Conservation (phyloP, 139 green algal genomes). For the Auxenochlorella protothecoides region DNA sequence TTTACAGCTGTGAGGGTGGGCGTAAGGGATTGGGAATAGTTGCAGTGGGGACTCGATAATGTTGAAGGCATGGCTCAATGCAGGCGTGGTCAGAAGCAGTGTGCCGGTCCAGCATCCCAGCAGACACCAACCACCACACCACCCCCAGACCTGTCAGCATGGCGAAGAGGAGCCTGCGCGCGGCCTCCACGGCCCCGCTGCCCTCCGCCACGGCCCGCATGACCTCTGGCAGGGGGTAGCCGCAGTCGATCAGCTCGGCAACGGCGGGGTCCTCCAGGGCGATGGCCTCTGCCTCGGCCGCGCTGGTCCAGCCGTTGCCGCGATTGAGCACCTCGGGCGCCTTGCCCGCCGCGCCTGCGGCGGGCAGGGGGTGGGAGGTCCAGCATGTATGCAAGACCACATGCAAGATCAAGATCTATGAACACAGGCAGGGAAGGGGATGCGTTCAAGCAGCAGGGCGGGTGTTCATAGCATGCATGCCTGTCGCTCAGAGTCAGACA, state of each 20-base stretch:
- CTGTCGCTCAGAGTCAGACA: too few species aligned
- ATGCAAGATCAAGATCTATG: too few species aligned
- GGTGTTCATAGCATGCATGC: too few species aligned
- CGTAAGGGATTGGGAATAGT: too few species aligned
- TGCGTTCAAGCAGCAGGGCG: too few species aligned
- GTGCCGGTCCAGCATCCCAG: too few species aligned
- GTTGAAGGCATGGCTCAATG: too few species aligned
- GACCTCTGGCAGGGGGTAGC: constrained; percentile 27
- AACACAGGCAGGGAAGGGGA: too few species aligned
- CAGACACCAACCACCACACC: too few species aligned
- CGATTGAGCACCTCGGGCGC: constrained; percentile 22
- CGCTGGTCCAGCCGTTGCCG: neutral
- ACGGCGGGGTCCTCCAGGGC: constrained; percentile 19
- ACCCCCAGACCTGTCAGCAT: constrained; percentile 16
- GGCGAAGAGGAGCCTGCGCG: constrained; percentile 28
- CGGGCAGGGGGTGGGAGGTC: neutral
- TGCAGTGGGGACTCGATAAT: too few species aligned
- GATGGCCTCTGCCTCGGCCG: neutral
- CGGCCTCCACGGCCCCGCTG: constrained; percentile 29
- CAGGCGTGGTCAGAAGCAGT: too few species aligned
- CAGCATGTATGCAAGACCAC: neutral
- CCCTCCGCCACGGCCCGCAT: constrained; percentile 25
- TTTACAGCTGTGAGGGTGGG: too few species aligned
- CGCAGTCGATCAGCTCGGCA: constrained; percentile 25
- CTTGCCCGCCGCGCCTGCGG: constrained; percentile 30